Evolutionary conservation across 441 rosid genomes (phyloP), one percentile per base, ranked within the genome.

Genomic region (Erodium chrysanthum): DNA sequence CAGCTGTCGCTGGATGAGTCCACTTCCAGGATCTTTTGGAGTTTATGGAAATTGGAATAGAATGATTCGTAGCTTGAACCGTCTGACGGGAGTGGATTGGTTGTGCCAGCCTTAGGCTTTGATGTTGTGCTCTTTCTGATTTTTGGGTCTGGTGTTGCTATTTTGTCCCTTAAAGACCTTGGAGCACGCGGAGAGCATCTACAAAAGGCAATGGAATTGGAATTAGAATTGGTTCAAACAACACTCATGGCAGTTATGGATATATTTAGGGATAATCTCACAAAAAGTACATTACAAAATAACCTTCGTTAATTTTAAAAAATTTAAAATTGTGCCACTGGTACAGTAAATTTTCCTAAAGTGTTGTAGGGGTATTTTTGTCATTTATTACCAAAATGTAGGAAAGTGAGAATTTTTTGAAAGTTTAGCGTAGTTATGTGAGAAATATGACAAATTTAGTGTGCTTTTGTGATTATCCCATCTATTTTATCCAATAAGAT

Each of bases 151-250:
- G 20, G 6, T 0, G 56, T 48, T 48, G 15, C 56, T 48, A 48
- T 84, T 10, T 64, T 78, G 73, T 75, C 79, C 82, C 92, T 84
- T 64, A 85, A 52, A 69, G 77, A 78, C 80, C 87, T 80, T 65
- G 99, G 96, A 72, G 96, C 90, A 66, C 93, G 79, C 0, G 96
- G 97, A n/a, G 96, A 86, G 80, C 92, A 91, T 84, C 99, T 94
- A 85, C 44, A 79, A 61, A 18, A 64, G 40, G 61, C 35, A 6
- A 31, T 31, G 35, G 35, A 31, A 4, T 48, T 66, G 40, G 61
- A 2, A 6, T 1, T 31, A 6, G 35, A 31, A 4, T 48, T 66
- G 8, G 7, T 48, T 63, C 61, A 70, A 59, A 63, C 44, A 33
- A 0, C n/a, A 18, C n/a, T 18, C 58, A 35, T 58, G 54, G 77